Conservation (phyloP, 257 asterid genomes). For the Perilla frutescens region DNA sequence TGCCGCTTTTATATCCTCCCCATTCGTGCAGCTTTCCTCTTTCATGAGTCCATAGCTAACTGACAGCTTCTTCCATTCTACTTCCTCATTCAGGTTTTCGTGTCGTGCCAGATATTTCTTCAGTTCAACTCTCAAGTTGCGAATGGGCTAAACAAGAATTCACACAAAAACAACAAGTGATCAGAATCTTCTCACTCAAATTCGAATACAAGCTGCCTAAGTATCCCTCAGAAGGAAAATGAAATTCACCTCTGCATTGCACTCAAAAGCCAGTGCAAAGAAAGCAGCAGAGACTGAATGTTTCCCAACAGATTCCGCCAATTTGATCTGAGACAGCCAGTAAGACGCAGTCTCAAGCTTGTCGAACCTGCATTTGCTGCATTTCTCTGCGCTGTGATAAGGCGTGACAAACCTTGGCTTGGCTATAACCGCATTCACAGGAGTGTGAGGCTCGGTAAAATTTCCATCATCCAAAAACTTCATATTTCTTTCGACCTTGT, state of each 20-base stretch:
- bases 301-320: conserved; percentile 70
- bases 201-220: neutral
- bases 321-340: conserved; percentile 81
- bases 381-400: conserved; percentile 61
- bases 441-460: conserved; percentile 55
- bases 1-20: conserved; percentile 27
- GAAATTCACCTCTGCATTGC: conserved; percentile 70
- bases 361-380: conserved; percentile 85
- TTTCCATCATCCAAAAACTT: conserved; percentile 25
- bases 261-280: conserved; percentile 65
- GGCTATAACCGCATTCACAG: conserved; percentile 30
- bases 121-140: conserved; percentile 63
- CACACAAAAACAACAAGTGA: neutral
- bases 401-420: conserved; percentile 62
- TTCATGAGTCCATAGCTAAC: conserved; percentile 58
- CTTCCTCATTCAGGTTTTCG: conserved; percentile 50
- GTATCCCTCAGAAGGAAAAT: neutral
- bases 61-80: conserved; percentile 59
- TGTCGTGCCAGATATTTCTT: conserved; percentile 69
- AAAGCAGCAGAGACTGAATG: conserved; percentile 66
- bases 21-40: conserved; percentile 37
- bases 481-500: neutral
- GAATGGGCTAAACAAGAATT: conserved; percentile 53
- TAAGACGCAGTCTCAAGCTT: conserved; percentile 70
- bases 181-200: neutral